A percentile compares a stretch with the other conserved stretches of the same genome.
These are phyloP conservation scores for Telopea speciosissima DNA, from an alignment of 177 flowering plant genomes.

Conservation along the genomic window DNA sequence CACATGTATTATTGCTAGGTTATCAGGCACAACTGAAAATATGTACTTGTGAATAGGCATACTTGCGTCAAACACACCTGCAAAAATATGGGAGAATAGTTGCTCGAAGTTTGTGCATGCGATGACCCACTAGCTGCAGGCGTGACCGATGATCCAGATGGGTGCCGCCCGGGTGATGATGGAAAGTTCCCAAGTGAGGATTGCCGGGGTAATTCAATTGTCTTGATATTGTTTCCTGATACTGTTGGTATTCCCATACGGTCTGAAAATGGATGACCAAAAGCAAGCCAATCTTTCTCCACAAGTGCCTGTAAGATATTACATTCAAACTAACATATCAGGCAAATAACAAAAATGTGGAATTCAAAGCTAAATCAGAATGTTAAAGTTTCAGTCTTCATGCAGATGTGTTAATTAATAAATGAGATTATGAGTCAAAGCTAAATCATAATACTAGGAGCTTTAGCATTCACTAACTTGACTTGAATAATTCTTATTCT, in stretches of 20 bases:
- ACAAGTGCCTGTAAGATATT: slow-evolving; percentile 70
- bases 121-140: slow-evolving; percentile 49
- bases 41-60: not conserved
- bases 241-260: slow-evolving; percentile 75
- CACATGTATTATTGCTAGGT: not conserved
- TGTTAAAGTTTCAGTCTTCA: too few relatives aligned
- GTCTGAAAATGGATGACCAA: slow-evolving; percentile 98
- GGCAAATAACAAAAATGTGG: not conserved
- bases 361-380: not conserved
- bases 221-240: slow-evolving; percentile 38
- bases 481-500: too few relatives aligned
- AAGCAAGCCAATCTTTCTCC: slow-evolving; percentile 98
- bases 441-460: too few relatives aligned
- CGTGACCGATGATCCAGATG: slow-evolving; percentile 45
- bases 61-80: slow-evolving; percentile 45
- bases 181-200: slow-evolving; percentile 58
- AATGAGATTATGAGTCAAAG: too few relatives aligned
- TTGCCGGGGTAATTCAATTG: slow-evolving; percentile 66
- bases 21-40: not conserved
- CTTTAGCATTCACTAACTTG: too few relatives aligned
- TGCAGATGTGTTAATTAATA: too few relatives aligned
- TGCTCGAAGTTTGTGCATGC: slow-evolving; percentile 59
- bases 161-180: slow-evolving; percentile 64
- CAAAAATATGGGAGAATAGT: slow-evolving; percentile 86
- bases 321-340: not conserved